A percentile compares a stretch with the other conserved stretches of the same genome.
Conservation (phyloP, 2,329 filamentous ascomycete species). For the Sphaerulina musiva region DNA sequence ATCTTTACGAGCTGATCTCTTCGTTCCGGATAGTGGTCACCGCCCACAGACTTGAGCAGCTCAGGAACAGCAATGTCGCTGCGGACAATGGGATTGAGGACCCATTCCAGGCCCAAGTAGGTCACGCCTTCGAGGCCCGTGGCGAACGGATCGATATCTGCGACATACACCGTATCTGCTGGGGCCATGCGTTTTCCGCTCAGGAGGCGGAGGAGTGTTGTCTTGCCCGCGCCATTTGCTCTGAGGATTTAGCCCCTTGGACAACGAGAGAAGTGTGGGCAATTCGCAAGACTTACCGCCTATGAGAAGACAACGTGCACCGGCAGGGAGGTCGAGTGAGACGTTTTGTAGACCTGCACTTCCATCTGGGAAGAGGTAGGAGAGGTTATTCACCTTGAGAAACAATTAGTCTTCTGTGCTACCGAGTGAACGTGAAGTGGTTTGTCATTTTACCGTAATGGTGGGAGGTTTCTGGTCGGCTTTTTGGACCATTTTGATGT, state of each 20-base stretch:
- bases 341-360: slow-evolving; percentile 71
- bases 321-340: slow-evolving; percentile 66
- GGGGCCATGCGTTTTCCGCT: slow-evolving; percentile 92
- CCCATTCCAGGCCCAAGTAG: slow-evolving; percentile 96
- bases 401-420: not conserved
- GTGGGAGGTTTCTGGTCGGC: slow-evolving; percentile 43
- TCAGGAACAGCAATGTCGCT: slow-evolving; percentile 89
- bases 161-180: slow-evolving; percentile 64
- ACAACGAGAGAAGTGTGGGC: not conserved
- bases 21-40: slow-evolving; percentile 71
- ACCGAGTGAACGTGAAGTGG: not conserved
- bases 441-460: slow-evolving; percentile 55
- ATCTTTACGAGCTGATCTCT: slow-evolving; percentile 82
- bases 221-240: slow-evolving; percentile 96
- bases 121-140: slow-evolving; percentile 86
- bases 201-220: slow-evolving; percentile 86
- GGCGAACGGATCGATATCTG: slow-evolving; percentile 85
- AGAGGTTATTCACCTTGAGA: slow-evolving; percentile 52
- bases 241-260: slow-evolving; percentile 29
- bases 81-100: slow-evolving; percentile 90
- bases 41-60: slow-evolving; percentile 77
- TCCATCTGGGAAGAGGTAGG: slow-evolving; percentile 83
- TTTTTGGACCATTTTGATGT: not conserved
- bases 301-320: slow-evolving; percentile 83
- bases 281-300: slow-evolving; percentile 52